Base-by-base conservation (phyloP, 2,329 filamentous ascomycete species). In the Botryosphaeria agaves region DNA sequence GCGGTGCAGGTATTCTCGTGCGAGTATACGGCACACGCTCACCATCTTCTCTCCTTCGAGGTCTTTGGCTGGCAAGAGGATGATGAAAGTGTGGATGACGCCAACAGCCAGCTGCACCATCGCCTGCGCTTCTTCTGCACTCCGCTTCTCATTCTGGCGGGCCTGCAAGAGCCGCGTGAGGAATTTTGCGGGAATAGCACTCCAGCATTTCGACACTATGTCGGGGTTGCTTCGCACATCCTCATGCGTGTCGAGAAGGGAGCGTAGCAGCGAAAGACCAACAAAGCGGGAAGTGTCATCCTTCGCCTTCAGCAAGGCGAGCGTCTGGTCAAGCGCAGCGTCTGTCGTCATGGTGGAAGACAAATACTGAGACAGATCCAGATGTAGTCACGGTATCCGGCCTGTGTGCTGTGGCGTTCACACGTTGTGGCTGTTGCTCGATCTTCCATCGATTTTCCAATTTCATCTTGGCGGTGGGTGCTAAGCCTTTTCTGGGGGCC, bases 241-340 rank as follows among this genome's bases (percentile, higher is more conserved):
- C 14, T 59, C 51, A 5, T 66, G 64, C 43, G 69, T 72, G 47
- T 78, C 72, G 18, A 80, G 58, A 8, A 75, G 52, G n/a, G 69
- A 67, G 42, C 72, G 76, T 30, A 79, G 59, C 14, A 79, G 58
- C 1, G 72, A 70, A 14, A 80, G 56, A 5, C 72, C 75, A 23
- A 77, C 72, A 39, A 80, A 78, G 42, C 70, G 64, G 14, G 71
- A 69, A 1, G 75, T 79, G 44, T 80, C 74, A 44, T 77, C 65
- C 36, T 69, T 72, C 32, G 66, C 51, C 32, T 57, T 55, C 19
- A 80, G 59, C 3, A 77, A 59, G 2, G 55, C 42, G 38, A 68
- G 56, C 31, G 76, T 63, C 41, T 66, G 66, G 30, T 61, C 51
- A 23, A 23, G 21, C 21, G 21, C n/a, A n/a, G n/a, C n/a, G n/a